Conservation (phyloP, 2,329 filamentous ascomycete species). For the Aspergillus eucalypticola region DNA sequence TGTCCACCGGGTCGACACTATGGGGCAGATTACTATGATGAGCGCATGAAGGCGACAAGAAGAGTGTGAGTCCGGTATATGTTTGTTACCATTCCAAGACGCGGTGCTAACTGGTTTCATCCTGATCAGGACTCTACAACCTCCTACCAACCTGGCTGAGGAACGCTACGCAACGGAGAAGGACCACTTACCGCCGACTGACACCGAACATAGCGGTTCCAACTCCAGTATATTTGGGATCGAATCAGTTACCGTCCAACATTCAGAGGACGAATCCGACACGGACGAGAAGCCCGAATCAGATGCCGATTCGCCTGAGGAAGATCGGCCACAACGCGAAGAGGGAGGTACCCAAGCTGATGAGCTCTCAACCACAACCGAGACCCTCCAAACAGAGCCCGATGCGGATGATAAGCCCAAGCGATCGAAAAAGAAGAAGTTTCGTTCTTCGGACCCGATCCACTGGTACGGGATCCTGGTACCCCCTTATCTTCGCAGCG, state of each 20-base stretch:
- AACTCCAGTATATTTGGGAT: constrained; percentile 16
- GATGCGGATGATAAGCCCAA: constrained; percentile 15
- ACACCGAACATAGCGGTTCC: constrained; percentile 4
- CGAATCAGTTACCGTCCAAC: neutral
- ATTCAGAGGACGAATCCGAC: constrained; percentile 12
- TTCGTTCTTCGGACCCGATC: constrained; percentile 44
- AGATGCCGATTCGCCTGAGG: neutral
- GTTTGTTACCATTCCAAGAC: neutral
- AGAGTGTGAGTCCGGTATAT: constrained; percentile 39
- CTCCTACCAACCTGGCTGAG: neutral
- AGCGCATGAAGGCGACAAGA: constrained; percentile 51
- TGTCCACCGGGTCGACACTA: constrained; percentile 47
- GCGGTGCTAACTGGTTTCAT: constrained; percentile 2
- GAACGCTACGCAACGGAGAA: neutral
- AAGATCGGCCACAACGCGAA: neutral
- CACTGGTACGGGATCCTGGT: constrained; percentile 53
- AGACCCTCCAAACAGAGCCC: constrained; percentile 6
- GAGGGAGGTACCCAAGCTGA: neutral
- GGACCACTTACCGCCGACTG: neutral
- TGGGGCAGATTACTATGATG: constrained; percentile 53
- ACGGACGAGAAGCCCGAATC: neutral
- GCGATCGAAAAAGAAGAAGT: constrained; percentile 28
- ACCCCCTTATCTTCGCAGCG: constrained; percentile 45
- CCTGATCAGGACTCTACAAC: constrained; percentile 16
- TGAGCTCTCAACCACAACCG: constrained; percentile 2